Conservation (phyloP, 2,329 filamentous ascomycete species). For the Beauveria scarabaeidicola region DNA sequence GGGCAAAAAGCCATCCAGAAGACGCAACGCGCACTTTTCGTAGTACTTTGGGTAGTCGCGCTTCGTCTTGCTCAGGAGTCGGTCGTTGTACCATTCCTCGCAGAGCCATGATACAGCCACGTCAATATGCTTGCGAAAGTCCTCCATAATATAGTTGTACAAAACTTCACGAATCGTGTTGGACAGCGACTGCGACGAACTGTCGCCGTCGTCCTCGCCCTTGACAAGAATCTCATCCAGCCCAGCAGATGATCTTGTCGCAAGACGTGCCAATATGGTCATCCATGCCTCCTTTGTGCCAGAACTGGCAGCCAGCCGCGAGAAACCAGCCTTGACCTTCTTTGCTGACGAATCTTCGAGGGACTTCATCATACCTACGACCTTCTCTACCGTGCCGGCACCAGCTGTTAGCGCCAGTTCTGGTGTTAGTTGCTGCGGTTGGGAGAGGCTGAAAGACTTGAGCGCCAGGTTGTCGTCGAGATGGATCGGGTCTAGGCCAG, state of each 20-base stretch:
- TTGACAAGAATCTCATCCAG: slow-evolving; percentile 55
- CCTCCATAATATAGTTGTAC: slow-evolving; percentile 80
- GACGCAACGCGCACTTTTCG: slow-evolving; percentile 65
- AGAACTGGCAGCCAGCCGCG: slow-evolving; percentile 72
- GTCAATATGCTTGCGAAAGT: slow-evolving; percentile 84
- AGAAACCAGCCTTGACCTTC: slow-evolving; percentile 65
- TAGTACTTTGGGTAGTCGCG: slow-evolving; percentile 56
- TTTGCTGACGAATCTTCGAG: slow-evolving; percentile 58
- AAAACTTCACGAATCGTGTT: slow-evolving; percentile 71
- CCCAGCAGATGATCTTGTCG: slow-evolving; percentile 66
- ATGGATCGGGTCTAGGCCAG: slow-evolving; percentile 29
- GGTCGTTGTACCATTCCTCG: slow-evolving; percentile 97
- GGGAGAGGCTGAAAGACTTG: slow-evolving; percentile 70
- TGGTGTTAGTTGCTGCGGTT: slow-evolving; percentile 63
- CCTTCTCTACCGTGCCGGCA: slow-evolving; percentile 62
- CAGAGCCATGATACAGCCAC: slow-evolving; percentile 89
- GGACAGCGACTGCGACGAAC: slow-evolving; percentile 40
- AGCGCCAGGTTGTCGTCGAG: slow-evolving; percentile 47
- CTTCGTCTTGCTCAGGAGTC: slow-evolving; percentile 33
- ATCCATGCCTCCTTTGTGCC: slow-evolving; percentile 88
- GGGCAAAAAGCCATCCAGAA: slow-evolving; percentile 83
- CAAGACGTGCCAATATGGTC: slow-evolving; percentile 75
- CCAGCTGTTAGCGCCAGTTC: slow-evolving; percentile 67
- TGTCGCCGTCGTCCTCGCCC: slow-evolving; percentile 36
- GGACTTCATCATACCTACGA: slow-evolving; percentile 69